Base-by-base conservation (phyloP, 495 filamentous ascomycete genomes). In the Penicillium subrubescens region DNA sequence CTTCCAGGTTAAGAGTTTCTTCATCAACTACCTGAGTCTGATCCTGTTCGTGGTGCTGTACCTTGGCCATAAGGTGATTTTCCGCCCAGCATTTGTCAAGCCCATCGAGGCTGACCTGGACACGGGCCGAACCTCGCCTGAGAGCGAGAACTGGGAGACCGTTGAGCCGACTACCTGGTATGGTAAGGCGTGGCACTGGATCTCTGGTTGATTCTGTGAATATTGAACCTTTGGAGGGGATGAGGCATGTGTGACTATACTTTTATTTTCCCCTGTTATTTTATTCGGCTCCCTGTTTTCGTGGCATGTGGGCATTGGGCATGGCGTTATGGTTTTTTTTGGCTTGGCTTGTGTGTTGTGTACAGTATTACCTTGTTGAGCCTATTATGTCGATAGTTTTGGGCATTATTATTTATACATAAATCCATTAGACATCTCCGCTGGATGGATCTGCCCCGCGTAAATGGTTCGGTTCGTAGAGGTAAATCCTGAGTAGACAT, bases 21-120 rank as follows among this genome's bases (percentile, higher is more conserved):
- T 90, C 59, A 83, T 84, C 14, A 79, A 82, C 8, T 90, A 90
- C 61, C 77, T 89, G 57, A 87, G 84, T 62, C 66, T 90, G 44
- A 88, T 89, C 48, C 65, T 90, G 25, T 90, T 87, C 34, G 73
- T 82, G 37, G 80, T 86, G 21, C 71, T 90, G 17, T 88, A 84
- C 59, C 23, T 81, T 0, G 86, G 85, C 11, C 86, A 89, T 74
- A 89, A 89, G 76, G 55, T 85, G 15, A 66, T 82, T 50, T 80
- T 65, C 62, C 74, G 79, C 34, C 72, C 78, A 0, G 60, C 71
- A 12, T 80, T 83, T 68, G 78, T 83, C 59, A 71, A 69, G 46
- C 65, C 76, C 0, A 63, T 76, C 21, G 80, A 84, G 51, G 83
- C 80, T 5, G 83, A 86, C 67, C 67, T 86, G 50, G 77, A 81